Percentiles rank a stretch among this genome's conserved stretches.
phyloP scores from a whole-genome alignment of 2,329 filamentous ascomycete genomes.

The Phyllosticta citriasiana region DNA sequence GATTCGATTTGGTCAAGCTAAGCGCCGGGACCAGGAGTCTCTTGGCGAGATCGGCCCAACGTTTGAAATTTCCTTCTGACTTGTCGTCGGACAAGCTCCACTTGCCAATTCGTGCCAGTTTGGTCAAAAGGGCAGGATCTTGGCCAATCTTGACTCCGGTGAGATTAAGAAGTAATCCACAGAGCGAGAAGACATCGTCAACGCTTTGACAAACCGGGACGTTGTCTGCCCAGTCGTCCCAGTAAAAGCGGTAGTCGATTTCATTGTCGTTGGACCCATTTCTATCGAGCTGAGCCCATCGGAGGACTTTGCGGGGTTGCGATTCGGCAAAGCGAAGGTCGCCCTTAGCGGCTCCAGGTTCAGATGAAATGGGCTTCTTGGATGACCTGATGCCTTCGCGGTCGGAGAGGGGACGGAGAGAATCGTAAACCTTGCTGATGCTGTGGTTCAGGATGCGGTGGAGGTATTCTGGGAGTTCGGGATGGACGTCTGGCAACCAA shows the following conservation, averaged over 20 bases:
- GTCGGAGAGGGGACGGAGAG: slow-evolving; percentile 35
- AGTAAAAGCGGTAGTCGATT: slow-evolving; percentile 84
- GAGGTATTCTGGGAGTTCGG: slow-evolving; percentile 69
- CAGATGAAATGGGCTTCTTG: slow-evolving; percentile 48
- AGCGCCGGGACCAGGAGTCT: slow-evolving; percentile 79
- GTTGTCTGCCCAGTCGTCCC: slow-evolving; percentile 94
- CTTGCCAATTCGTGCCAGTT: slow-evolving; percentile 75
- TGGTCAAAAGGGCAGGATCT: slow-evolving; percentile 67
- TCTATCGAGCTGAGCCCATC: slow-evolving; percentile 78
- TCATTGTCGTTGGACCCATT: slow-evolving; percentile 42
- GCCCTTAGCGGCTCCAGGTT: slow-evolving; percentile 53
- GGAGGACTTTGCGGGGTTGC: slow-evolving; percentile 43
- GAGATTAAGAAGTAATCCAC: slow-evolving; percentile 71
- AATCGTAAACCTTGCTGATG: slow-evolving; percentile 62
- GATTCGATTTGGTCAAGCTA: slow-evolving; percentile 76
- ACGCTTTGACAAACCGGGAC: slow-evolving; percentile 82
- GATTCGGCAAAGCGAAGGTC: slow-evolving; percentile 1
- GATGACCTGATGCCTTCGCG: slow-evolving; percentile 31
- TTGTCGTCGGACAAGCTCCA: slow-evolving; percentile 61
- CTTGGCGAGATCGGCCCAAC: slow-evolving; percentile 79
- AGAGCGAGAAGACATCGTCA: slow-evolving; percentile 83
- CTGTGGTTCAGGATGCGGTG: slow-evolving; percentile 80
- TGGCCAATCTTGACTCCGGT: slow-evolving; percentile 84
- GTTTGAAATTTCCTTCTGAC: slow-evolving; percentile 58
- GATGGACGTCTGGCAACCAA: slow-evolving; percentile 79